Evolutionary conservation across 768 basidiomycete genomes (phyloP).

Genomic region (Leucocoprinus sp.): DNA sequence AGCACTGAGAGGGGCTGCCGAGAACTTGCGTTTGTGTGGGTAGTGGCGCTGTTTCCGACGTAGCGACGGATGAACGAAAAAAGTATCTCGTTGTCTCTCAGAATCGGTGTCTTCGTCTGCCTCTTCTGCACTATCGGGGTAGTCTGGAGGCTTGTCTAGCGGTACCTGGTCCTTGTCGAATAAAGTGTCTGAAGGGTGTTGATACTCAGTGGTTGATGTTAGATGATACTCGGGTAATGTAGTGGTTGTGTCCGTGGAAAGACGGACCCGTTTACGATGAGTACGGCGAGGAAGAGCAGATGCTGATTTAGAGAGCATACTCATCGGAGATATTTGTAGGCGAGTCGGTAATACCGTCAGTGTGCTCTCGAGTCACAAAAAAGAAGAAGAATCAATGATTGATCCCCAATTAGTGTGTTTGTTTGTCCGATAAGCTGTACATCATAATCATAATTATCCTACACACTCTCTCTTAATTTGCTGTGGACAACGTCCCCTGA

Average conservation of each 20-base stretch:
- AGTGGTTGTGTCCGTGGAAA: slow-evolving; percentile 60
- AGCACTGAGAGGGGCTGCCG: slow-evolving; percentile 1
- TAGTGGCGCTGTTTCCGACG: slow-evolving; percentile 4
- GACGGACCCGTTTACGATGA: slow-evolving; percentile 48
- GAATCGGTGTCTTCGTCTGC: slow-evolving; percentile 57
- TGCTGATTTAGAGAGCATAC: slow-evolving; percentile 17
- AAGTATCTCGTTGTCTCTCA: slow-evolving; percentile 19
- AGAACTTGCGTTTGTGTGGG: slow-evolving; percentile 9
- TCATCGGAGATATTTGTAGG: slow-evolving; percentile 5
- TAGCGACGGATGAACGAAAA: slow-evolving; percentile 2
- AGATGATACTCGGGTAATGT: slow-evolving; percentile 58
- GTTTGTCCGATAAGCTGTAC: background rate
- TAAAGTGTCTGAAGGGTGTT: background rate
- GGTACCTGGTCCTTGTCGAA: slow-evolving; percentile 22
- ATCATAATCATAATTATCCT: too few species aligned
- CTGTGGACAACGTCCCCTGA: background rate
- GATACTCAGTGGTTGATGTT: slow-evolving; percentile 1
- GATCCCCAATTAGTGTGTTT: slow-evolving; percentile 4
- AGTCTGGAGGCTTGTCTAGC: slow-evolving; percentile 65
- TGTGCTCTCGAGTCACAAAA: too few species aligned
- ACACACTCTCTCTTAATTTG: background rate
- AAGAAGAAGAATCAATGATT: too few species aligned
- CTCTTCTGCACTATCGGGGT: slow-evolving; percentile 71
- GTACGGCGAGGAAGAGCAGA: slow-evolving; percentile 23
- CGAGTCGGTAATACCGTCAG: too few species aligned